Evolutionary conservation across 495 filamentous ascomycete genomes (phyloP).

Genomic region (Neurospora sp.): DNA sequence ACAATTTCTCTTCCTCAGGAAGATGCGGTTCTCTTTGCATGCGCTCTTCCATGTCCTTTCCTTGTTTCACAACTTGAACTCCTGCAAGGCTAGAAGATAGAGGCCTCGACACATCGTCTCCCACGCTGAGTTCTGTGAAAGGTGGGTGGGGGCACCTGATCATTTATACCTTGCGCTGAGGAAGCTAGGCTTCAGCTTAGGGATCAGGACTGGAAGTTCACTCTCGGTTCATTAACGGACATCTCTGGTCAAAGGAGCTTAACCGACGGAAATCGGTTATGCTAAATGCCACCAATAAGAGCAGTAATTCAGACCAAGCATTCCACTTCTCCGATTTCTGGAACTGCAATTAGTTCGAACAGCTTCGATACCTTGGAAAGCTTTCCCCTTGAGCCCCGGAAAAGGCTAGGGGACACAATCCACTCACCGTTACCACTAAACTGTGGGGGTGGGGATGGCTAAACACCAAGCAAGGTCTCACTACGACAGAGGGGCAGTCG

Average conservation of each 20-base stretch:
- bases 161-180: background rate
- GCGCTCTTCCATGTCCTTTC: background rate
- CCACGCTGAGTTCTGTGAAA: background rate
- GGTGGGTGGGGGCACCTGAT: background rate
- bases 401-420: background rate
- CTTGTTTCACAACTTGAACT: background rate
- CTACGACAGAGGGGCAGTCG: background rate
- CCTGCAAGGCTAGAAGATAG: background rate
- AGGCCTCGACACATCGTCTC: background rate
- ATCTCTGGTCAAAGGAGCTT: background rate
- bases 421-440: background rate
- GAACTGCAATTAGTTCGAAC: background rate
- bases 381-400: background rate
- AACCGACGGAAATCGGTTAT: background rate
- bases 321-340: background rate
- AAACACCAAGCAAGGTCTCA: background rate
- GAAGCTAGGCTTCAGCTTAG: background rate
- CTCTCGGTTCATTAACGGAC: background rate
- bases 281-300: background rate
- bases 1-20: background rate
- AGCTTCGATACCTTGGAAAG: background rate
- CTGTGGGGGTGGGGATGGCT: background rate
- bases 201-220: background rate
- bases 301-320: background rate
- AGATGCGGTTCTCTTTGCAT: background rate